phyloP scores from a whole-genome alignment of 495 filamentous ascomycete species.

The Darksidea phi region DNA sequence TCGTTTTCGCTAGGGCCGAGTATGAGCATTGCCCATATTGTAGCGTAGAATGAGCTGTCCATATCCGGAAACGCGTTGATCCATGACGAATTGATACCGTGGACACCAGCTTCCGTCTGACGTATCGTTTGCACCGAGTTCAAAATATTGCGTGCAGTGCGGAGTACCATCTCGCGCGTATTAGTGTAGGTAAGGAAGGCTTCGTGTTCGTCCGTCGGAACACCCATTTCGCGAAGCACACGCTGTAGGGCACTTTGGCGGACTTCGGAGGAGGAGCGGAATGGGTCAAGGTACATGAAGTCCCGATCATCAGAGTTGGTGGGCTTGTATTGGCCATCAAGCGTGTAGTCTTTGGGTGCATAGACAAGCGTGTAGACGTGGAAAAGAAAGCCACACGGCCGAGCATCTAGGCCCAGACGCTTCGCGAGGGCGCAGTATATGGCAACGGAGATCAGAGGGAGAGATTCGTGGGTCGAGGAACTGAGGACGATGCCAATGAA shows the following conservation, averaged over 20 bases:
- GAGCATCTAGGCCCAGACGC: constrained; percentile 66
- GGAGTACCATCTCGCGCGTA: constrained; percentile 65
- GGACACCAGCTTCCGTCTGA: constrained; percentile 9
- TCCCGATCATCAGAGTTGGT: constrained; percentile 23
- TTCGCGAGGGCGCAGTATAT: constrained; percentile 68
- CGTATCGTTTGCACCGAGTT: constrained; percentile 52
- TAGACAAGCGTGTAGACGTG: constrained; percentile 76
- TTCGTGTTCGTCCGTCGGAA: constrained; percentile 52
- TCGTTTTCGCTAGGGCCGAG: constrained; percentile 43
- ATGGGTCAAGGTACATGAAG: constrained; percentile 81
- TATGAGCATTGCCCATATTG: constrained; percentile 75
- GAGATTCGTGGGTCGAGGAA: constrained; percentile 62
- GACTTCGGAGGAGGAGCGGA: constrained; percentile 66
- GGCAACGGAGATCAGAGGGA: constrained; percentile 75
- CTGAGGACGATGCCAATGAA: constrained; percentile 71
- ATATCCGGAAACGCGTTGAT: constrained; percentile 47
- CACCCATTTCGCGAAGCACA: constrained; percentile 64
- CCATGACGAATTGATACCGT: constrained; percentile 18
- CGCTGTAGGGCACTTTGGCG: constrained; percentile 55
- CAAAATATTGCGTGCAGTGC: constrained; percentile 79
- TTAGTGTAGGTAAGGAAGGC: constrained; percentile 59
- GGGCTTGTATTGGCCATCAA: constrained; percentile 56
- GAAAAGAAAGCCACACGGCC: constrained; percentile 71
- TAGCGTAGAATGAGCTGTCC: constrained; percentile 69
- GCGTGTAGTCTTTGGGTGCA: constrained; percentile 56